Percentiles rank a stretch among this genome's conserved stretches.
Conservation (phyloP, 192 early-diverging fungal species). For the Coemansia interrupta region DNA sequence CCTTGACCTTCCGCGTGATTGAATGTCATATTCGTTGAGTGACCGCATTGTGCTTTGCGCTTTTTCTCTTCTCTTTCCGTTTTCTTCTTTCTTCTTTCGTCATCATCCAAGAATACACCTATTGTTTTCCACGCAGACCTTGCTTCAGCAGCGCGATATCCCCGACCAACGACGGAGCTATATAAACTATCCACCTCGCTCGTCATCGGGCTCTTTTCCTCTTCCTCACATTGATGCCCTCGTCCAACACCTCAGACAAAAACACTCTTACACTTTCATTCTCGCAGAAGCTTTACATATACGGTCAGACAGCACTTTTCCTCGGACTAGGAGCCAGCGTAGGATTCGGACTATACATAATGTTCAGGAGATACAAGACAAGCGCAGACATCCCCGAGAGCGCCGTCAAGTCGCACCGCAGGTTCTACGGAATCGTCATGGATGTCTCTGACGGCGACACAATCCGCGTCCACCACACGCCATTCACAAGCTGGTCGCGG, state of each 20-base stretch:
- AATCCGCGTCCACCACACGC: conserved; percentile 41
- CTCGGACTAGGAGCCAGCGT: conserved; percentile 24
- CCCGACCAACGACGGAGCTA: no score
- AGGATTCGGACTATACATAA: conserved; percentile 29
- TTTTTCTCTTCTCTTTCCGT: no score
- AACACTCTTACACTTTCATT: conserved; percentile 4
- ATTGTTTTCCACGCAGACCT: no score
- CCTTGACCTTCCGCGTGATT: no score
- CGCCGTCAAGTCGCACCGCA: conserved; percentile 21
- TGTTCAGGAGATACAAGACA: conserved; percentile 42
- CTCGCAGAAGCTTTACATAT: conserved; percentile 11
- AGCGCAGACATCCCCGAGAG: conserved; percentile 40
- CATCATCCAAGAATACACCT: no score
- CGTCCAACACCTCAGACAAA: conserved; percentile 2
- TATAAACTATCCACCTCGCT: not conserved
- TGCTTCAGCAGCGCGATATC: no score
- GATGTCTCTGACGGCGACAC: conserved; percentile 51
- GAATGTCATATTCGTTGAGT: no score
- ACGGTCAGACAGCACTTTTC: conserved; percentile 32
- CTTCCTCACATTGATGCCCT: not conserved
- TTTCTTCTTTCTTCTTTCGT: no score
- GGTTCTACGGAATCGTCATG: conserved; percentile 37
- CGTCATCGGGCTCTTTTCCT: not conserved
- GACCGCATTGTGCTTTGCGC: no score
- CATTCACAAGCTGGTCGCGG: conserved; percentile 27